Conservation (phyloP, 768 basidiomycete genomes). For the Kwoniella shandongensis region DNA sequence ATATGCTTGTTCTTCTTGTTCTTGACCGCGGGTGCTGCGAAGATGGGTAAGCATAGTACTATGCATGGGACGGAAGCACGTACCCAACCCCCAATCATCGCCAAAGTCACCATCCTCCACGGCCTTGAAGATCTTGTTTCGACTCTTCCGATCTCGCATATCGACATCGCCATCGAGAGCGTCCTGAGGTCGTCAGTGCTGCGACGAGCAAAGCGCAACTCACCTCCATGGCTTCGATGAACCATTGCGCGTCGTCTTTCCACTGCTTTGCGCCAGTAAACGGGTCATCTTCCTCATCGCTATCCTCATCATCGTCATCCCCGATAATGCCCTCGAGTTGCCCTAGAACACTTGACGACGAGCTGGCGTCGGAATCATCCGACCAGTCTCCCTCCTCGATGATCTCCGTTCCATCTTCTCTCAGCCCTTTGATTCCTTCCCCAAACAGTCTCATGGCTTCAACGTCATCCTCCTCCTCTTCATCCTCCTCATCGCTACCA, state of each 20-base stretch:
- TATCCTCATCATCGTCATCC: slow-evolving; percentile 15
- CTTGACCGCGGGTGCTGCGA: slow-evolving; percentile 45
- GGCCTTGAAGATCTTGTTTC: slow-evolving; percentile 64
- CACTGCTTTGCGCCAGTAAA: slow-evolving; percentile 52
- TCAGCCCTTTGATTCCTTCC: slow-evolving; percentile 18
- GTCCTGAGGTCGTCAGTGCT: slow-evolving; percentile 55
- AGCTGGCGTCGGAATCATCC: background rate
- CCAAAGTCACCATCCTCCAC: slow-evolving; percentile 61
- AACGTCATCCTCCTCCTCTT: slow-evolving; percentile 19
- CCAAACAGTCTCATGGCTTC: slow-evolving; percentile 20
- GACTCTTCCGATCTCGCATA: slow-evolving; percentile 58
- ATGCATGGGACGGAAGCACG: background rate
- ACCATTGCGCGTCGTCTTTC: slow-evolving; percentile 64
- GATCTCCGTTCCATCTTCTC: slow-evolving; percentile 13
- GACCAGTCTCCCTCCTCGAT: slow-evolving; percentile 12
- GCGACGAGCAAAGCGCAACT: slow-evolving; percentile 18
- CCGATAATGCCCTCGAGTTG: background rate
- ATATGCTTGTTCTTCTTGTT: slow-evolving; percentile 54
- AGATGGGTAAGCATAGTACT: slow-evolving; percentile 5
- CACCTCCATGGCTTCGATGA: slow-evolving; percentile 62
- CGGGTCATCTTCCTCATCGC: slow-evolving; percentile 6
- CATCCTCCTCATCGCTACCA: slow-evolving; percentile 50
- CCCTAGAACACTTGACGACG: too few relatives aligned
- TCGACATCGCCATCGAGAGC: slow-evolving; percentile 64
- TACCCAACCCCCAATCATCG: slow-evolving; percentile 32